Conservation (phyloP, 352 stramenopile genomes). For the Pythium phragmiticola region DNA sequence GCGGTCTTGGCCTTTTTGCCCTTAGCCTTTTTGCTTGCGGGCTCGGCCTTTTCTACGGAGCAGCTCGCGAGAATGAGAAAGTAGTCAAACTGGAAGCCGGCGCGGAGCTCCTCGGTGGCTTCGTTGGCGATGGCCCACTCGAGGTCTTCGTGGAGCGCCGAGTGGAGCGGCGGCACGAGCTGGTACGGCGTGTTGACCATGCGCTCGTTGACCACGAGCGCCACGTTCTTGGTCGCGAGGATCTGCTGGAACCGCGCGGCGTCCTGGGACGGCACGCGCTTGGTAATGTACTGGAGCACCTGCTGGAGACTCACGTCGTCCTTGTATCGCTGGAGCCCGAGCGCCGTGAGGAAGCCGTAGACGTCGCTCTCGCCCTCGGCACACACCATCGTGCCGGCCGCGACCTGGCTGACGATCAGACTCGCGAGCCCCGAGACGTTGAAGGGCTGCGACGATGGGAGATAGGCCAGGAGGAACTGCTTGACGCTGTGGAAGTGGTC, state of each 20-base stretch:
- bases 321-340: constrained; percentile 59
- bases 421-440: constrained; percentile 81
- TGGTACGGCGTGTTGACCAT: constrained; percentile 89
- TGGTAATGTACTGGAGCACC: constrained; percentile 72
- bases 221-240: constrained; percentile 56
- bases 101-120: constrained; percentile 52
- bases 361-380: constrained; percentile 76
- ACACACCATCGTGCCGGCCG: constrained; percentile 78
- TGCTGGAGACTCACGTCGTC: constrained; percentile 64
- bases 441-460: constrained; percentile 75
- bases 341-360: constrained; percentile 85
- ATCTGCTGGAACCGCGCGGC: constrained; percentile 58
- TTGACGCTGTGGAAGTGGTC: constrained; percentile 86
- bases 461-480: constrained; percentile 74
- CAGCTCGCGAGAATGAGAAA: constrained; percentile 76
- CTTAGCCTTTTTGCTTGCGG: constrained; percentile 37
- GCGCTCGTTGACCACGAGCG: constrained; percentile 76
- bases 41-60: constrained; percentile 46
- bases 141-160: constrained; percentile 81
- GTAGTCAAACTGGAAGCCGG: constrained; percentile 80
- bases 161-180: constrained; percentile 75
- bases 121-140: constrained; percentile 83
- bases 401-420: constrained; percentile 71
- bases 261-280: constrained; percentile 60
- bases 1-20: constrained; percentile 76